Evolutionary conservation across 345 rosid species (phyloP).

Genomic region (Arabis hirsuta): DNA sequence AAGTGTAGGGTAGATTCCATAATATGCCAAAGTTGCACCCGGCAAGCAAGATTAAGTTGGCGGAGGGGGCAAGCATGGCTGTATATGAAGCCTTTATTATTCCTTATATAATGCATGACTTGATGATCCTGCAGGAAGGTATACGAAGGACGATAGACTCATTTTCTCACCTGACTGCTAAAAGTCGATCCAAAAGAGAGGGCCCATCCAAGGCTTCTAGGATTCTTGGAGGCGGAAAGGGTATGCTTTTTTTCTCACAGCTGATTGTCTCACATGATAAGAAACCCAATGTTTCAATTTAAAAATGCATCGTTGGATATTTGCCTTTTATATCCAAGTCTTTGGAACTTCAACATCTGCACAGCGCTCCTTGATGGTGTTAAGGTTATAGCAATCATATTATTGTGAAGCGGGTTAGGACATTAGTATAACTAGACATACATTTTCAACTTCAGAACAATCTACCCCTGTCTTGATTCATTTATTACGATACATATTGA

Average conservation of each 20-base stretch:
- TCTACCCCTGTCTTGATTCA: conserved; percentile 18
- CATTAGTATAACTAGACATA: background rate
- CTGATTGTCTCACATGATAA: conserved; percentile 4
- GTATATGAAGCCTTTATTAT: background rate
- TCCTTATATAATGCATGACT: conserved; percentile 17
- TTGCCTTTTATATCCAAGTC: conserved; percentile 7
- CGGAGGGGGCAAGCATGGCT: background rate
- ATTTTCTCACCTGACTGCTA: conserved; percentile 73
- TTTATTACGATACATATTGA: conserved; percentile 9
- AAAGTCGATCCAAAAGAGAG: conserved; percentile 59
- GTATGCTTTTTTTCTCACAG: conserved; percentile 42
- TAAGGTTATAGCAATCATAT: conserved; percentile 24
- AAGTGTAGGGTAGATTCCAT: conserved; percentile 9
- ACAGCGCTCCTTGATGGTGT: conserved; percentile 8
- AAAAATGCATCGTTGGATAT: conserved; percentile 5
- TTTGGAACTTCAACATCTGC: background rate
- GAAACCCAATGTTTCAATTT: background rate
- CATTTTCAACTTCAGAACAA: background rate
- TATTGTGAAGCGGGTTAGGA: conserved; percentile 15
- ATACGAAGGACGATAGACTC: conserved; percentile 77
- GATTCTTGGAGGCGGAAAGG: conserved; percentile 83
- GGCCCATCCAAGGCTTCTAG: conserved; percentile 81
- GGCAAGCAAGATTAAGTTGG: too few species aligned
- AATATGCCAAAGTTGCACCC: background rate
- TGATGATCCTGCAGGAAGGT: conserved; percentile 70